Percentiles rank a stretch among this genome's conserved stretches.
These are phyloP conservation scores for Coniferiporia weirii DNA, from an alignment of 1,284 basidiomycete species.

Conservation along the genomic window DNA sequence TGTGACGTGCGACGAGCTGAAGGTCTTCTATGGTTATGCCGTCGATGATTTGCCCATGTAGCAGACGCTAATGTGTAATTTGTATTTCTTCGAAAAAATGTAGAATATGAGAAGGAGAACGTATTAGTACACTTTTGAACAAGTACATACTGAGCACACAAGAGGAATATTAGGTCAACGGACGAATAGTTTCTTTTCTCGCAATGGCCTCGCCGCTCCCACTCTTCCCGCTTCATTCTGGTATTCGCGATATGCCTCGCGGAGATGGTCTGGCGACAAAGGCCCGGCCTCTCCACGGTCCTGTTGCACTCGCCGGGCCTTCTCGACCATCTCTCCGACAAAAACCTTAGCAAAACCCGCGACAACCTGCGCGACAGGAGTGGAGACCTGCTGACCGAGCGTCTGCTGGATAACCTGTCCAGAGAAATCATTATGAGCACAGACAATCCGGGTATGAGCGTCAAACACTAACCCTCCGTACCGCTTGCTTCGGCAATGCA, in stretches of 20 bases:
- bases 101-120: not conserved
- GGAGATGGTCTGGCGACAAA: conserved; percentile 79
- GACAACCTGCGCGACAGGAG: conserved; percentile 82
- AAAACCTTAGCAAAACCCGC: conserved; percentile 90
- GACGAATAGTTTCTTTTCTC: conserved; percentile 62
- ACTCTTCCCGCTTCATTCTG: conserved; percentile 75
- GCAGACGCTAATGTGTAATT: not conserved
- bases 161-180: conserved; percentile 32
- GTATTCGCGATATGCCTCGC: conserved; percentile 83
- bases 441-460: not conserved
- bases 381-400: conserved; percentile 77
- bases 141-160: not conserved
- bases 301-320: conserved; percentile 75
- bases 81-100: not conserved
- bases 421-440: conserved; percentile 1
- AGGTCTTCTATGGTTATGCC: conserved; percentile 33
- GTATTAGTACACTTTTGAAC: not conserved
- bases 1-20: conserved; percentile 42
- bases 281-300: conserved; percentile 71
- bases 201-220: conserved; percentile 64
- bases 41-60: not conserved
- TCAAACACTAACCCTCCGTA: conserved; percentile 57
- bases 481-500: conserved; percentile 76
- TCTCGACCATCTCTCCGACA: conserved; percentile 87
- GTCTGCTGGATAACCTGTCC: conserved; percentile 78